Evolutionary conservation across 495 filamentous ascomycete genomes (phyloP), one percentile per base, ranked within the genome.

Genomic region (Talaromyces trachyspermus): DNA sequence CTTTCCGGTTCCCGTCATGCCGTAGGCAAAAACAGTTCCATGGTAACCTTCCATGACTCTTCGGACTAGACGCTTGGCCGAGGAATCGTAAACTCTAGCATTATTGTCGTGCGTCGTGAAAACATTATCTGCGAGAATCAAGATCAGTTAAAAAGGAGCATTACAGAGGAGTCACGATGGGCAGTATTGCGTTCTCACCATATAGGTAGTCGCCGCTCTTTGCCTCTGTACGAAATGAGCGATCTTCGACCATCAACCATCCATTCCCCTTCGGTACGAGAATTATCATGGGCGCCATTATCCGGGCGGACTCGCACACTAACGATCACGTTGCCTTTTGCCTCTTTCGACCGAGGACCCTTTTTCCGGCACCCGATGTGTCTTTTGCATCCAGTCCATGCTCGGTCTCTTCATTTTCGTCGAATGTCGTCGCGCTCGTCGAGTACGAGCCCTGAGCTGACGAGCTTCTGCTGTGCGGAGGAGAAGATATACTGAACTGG

Each of bases 41-140:
- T 97, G 91, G 57, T 97, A 98, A 24, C 92, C 92, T 71, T 98
- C 91, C 92, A 98, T 98, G 15, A 98, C 92, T 51, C 92, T 78
- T 53, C 92, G 83, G 20, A 98, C 92, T 25, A 98, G 72, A 25
- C 92, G 85, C 67, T 97, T 97, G 18, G 94, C 92, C 25, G 77
- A 87, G 24, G 88, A 78, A 64, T 97, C 94, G 56, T 98, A 98
- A 11, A 97, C 91, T 62, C 82, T 83, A 35, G 89, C 78, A 57
- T 98, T 98, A 59, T 95, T 83, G 60, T 97, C 89, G 55, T 91
- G 79, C 7, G 88, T 80, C 23, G 85, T 79, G 67, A 97, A 98
- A 46, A 96, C 92, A 69, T 97, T 96, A 72, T 98, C 89, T 94
- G 60, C 14, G n/a, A 22, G 2, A 30, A 15, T 44, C 15, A 10